Base-by-base conservation (phyloP, 208 protist genomes). In the Leishmania tropica region DNA sequence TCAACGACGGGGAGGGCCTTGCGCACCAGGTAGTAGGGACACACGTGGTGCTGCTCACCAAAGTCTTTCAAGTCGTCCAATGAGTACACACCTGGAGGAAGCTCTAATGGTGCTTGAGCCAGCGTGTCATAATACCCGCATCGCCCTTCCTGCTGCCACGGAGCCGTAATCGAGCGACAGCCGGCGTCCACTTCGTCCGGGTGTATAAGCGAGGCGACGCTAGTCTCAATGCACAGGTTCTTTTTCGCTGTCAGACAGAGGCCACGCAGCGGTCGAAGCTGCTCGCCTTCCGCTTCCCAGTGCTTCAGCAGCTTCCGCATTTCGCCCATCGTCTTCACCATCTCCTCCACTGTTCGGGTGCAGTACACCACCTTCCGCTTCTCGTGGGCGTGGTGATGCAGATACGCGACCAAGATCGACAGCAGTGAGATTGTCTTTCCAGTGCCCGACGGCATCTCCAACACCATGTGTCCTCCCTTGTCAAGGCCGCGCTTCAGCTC, bases 361-460 rank as follows among this genome's bases (percentile, higher is more conserved):
- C 99, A 99, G 92, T 99, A 99, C 31, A 99, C 89, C 70, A 99
- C 94, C 87, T 99, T 99, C n/a, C 96, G 90, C 37, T 96, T 95
- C 67, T 98, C 95, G 64, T 94, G 74, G 8, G 95, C 92, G 81
- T 99, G 93, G 45, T 97, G 92, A 65, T 98, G 89, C 85, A 99
- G 85, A 82, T 99, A 99, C 15, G 96, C 94, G 31, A 98, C 93
- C 56, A 99, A 94, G n/a, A 99, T 95, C 2, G 98, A 98, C 11
- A 99, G 90, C 56, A 99, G 84, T n/a, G 99, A 99, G 56, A 99
- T 98, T 0, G 99, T 99, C 87, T 99, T 99, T 42, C 99, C 99
- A 0, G 99, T 99, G 64, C 99, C 99, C 28, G 97, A 99, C 21
- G 99, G 99, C 99, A 99, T 99, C 86, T 99, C 99, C 62, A 99